A percentile compares a stretch with the other conserved stretches of the same genome.
phyloP scores from a whole-genome alignment of 768 basidiomycete genomes.

The Lentinula detonsa region DNA sequence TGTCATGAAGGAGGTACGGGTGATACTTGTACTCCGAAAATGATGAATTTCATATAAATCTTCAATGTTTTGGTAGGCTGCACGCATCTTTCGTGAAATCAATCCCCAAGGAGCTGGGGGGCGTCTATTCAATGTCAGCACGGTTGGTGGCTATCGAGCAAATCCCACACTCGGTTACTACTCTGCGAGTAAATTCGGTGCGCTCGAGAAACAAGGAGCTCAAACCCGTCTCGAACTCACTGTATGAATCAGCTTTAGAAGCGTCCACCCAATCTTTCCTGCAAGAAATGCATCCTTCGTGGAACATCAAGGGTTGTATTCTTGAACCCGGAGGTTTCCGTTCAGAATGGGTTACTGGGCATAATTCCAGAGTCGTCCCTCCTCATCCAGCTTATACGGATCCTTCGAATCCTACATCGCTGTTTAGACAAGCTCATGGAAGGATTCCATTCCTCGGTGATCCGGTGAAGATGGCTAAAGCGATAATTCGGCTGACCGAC shows the following conservation, averaged over 20 bases:
- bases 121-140: slow-evolving; percentile 25
- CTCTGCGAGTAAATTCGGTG: slow-evolving; percentile 30
- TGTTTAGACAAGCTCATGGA: slow-evolving; percentile 3
- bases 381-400: slow-evolving; percentile 17
- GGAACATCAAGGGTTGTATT: slow-evolving; percentile 30
- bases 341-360: slow-evolving; percentile 14
- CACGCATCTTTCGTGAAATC: slow-evolving; percentile 17
- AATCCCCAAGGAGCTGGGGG: slow-evolving; percentile 18
- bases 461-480: slow-evolving; percentile 14
- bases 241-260: slow-evolving; percentile 22
- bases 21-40: slow-evolving; percentile 7
- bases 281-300: slow-evolving; percentile 30
- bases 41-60: not conserved
- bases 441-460: slow-evolving; percentile 10
- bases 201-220: slow-evolving; percentile 5
- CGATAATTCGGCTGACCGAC: slow-evolving; percentile 10
- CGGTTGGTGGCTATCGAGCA: slow-evolving; percentile 24
- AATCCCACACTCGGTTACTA: slow-evolving; percentile 25
- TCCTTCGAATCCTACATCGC: slow-evolving; percentile 7
- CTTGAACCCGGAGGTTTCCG: slow-evolving; percentile 19
- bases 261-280: slow-evolving; percentile 25
- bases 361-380: slow-evolving; percentile 12
- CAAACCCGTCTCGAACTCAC: not conserved
- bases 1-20: slow-evolving; percentile 26
- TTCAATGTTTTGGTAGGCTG: not conserved